phyloP scores from a whole-genome alignment of 345 rosid genomes.

The Eucalyptus erythrocorys region DNA sequence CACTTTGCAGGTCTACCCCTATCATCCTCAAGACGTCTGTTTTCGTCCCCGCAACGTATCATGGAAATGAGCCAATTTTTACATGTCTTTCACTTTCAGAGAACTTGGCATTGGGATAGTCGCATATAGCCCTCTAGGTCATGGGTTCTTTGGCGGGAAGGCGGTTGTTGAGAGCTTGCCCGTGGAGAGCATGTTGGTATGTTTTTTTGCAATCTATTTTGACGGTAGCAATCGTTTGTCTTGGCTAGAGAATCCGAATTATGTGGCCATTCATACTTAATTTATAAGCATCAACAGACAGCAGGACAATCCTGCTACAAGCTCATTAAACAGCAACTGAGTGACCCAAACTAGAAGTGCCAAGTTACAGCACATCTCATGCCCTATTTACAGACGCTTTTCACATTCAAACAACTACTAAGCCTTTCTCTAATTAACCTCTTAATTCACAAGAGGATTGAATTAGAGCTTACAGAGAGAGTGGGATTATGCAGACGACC shows the following conservation, averaged over 20 bases:
- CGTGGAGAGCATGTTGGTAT: slow-evolving; percentile 2
- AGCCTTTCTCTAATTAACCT: background rate
- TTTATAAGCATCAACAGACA: background rate
- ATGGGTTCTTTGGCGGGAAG: slow-evolving; percentile 24
- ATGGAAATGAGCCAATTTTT: background rate
- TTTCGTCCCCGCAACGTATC: background rate
- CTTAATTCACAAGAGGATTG: background rate
- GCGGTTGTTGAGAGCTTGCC: slow-evolving; percentile 14
- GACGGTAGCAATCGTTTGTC: background rate
- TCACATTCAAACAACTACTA: background rate
- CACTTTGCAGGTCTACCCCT: slow-evolving; percentile 13
- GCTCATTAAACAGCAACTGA: background rate
- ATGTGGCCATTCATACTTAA: background rate
- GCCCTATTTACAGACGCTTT: background rate
- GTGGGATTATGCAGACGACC: background rate
- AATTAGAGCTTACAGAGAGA: background rate
- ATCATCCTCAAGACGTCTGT: no score
- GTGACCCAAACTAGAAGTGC: background rate
- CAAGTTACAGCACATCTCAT: background rate
- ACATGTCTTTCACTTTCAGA: background rate
- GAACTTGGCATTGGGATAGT: slow-evolving; percentile 24
- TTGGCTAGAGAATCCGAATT: background rate
- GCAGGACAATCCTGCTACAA: background rate
- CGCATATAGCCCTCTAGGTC: slow-evolving; percentile 18
- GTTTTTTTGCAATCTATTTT: background rate